Evolutionary conservation across 345 rosid species (phyloP), one percentile per base, ranked within the genome.

Genomic region (Carallia pectinifolia): DNA sequence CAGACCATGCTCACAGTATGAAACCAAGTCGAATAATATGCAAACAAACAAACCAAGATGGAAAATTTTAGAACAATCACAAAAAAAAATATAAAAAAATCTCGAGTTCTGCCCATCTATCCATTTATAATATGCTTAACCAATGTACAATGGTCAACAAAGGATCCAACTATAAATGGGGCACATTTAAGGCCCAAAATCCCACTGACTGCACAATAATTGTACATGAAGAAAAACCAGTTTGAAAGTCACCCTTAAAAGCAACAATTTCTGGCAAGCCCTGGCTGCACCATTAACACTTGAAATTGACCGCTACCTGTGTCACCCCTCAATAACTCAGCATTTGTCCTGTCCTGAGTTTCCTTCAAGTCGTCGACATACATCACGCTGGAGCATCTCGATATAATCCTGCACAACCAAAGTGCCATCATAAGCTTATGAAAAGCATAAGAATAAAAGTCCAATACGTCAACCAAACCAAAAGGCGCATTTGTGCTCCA

Each of bases 341-440:
- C 56, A 65, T n/a, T 75, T 23, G 47, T 81, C 76, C 37, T 33
- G 58, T 27, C 74, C 68, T 17, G 69, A 76, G 74, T 81, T 70
- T 39, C 73, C 80, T 71, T 81, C 68, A 69, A 87, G 61, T 53
- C 83, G 74, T 13, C 30, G 83, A 40, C 40, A 50, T 40, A 93
- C 29, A 65, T 90, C 93, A 18, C 55, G 85, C 73, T 66, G 81
- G 62, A 93, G 82, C 78, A 89, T 69, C 81, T 87, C 86, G 0
- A 73, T 69, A 63, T 93, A 90, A 66, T 90, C 96, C 98, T 93
- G 90, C 73, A 73, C 31, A 64, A 16, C 62, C 18, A 33, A 54
- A 7, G 53, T 19, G 31, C 1, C 5, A 29, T 17, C 37, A 2
- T 67, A 38, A 56, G 29, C 27, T 52, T 2, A 6, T 9, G 44